Percentiles rank a stretch among this genome's conserved stretches.
Evolutionary conservation across 73 alveolate species (phyloP).

Genomic region (Paramecium bursaria): DNA sequence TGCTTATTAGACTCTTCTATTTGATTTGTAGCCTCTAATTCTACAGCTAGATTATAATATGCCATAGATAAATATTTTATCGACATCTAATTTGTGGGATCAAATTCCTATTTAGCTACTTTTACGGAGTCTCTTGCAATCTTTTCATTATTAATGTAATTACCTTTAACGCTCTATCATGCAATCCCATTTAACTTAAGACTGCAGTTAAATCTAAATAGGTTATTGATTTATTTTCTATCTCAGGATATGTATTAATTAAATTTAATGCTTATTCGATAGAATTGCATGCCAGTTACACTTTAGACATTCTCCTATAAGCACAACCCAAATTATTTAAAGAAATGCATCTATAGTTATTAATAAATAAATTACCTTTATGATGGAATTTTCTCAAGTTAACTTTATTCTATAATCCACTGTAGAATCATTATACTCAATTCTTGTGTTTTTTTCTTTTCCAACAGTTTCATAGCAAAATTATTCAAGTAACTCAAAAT

Average conservation of each 20-base stretch:
- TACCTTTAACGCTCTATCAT: conserved; percentile 26
- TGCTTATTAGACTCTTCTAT: conserved; percentile 24
- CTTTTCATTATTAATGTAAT: too few relatives aligned
- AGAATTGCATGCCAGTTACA: conserved; percentile 30
- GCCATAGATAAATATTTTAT: conserved; percentile 16
- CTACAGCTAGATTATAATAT: background rate
- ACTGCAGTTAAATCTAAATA: conserved; percentile 41
- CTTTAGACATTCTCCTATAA: conserved; percentile 31
- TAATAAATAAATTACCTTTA: background rate
- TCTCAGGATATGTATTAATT: background rate
- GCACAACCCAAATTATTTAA: conserved; percentile 30
- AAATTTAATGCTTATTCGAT: conserved; percentile 32
- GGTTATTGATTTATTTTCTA: conserved; percentile 9
- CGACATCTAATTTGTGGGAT: background rate
- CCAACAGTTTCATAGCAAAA: conserved; percentile 16
- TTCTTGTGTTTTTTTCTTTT: background rate
- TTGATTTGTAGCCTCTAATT: conserved; percentile 5
- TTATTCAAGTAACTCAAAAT: background rate
- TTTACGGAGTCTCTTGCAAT: background rate
- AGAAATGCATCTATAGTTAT: conserved; percentile 24
- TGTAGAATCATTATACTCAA: conserved; percentile 1
- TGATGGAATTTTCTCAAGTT: background rate
- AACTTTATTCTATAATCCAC: conserved; percentile 42
- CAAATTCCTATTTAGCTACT: conserved; percentile 16
- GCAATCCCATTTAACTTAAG: conserved; percentile 45